These are phyloP conservation scores for Psilocybe subaeruginosa DNA, from an alignment of 768 basidiomycete species.

Conservation along the genomic window DNA sequence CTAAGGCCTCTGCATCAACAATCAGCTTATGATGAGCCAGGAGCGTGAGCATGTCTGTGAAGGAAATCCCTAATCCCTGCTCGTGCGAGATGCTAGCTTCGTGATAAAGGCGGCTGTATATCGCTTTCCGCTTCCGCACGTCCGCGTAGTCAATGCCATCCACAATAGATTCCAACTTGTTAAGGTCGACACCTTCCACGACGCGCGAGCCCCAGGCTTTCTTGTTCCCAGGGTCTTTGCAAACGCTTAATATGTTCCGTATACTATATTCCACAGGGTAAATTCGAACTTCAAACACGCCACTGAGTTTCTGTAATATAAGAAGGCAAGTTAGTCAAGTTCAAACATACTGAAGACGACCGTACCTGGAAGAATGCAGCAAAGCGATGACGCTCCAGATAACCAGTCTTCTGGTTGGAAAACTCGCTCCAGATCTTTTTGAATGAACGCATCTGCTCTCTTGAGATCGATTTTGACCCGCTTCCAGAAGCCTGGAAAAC, in stretches of 20 bases:
- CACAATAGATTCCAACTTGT: conserved; percentile 60
- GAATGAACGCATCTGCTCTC: conserved; percentile 92
- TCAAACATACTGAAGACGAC: conserved; percentile 12
- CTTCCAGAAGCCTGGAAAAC: conserved; percentile 88
- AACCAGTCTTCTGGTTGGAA: conserved; percentile 77
- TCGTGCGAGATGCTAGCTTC: conserved; percentile 81
- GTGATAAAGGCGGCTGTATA: conserved; percentile 81
- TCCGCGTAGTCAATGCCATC: conserved; percentile 63
- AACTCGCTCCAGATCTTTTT: conserved; percentile 94
- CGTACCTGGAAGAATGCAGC: conserved; percentile 83
- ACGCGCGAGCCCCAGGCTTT: conserved; percentile 35
- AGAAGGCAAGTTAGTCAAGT: conserved; percentile 9
- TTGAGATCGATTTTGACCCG: conserved; percentile 78
- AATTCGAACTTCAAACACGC: conserved; percentile 86
- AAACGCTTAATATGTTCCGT: conserved; percentile 56
- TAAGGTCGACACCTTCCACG: conserved; percentile 62
- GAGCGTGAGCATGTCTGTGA: conserved; percentile 85
- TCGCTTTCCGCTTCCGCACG: conserved; percentile 66
- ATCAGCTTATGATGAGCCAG: conserved; percentile 93
- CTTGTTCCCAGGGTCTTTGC: conserved; percentile 39
- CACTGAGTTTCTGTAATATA: conserved; percentile 67
- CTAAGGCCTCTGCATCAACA: conserved; percentile 83
- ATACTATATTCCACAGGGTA: conserved; percentile 76
- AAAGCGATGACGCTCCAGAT: conserved; percentile 70
- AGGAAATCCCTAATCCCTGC: conserved; percentile 81